Percentiles rank a stretch among this genome's conserved stretches.
Evolutionary conservation across 2,329 filamentous ascomycete genomes (phyloP).

Genomic region (Phaeomoniella chlamydospora): DNA sequence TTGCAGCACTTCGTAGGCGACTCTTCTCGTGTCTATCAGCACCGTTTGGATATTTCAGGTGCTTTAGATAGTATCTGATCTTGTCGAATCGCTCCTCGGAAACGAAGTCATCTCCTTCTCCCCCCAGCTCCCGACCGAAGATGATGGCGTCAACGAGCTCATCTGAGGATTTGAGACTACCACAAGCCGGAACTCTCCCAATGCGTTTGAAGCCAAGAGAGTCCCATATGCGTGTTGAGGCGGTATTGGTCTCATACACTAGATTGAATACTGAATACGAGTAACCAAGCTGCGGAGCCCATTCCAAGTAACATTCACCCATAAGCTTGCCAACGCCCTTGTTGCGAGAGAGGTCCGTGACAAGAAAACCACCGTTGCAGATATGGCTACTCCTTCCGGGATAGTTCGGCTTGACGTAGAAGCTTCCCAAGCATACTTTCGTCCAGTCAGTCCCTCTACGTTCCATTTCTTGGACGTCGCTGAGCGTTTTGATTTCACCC

Average conservation of each 20-base stretch:
- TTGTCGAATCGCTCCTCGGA: constrained; percentile 97
- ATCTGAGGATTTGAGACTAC: constrained; percentile 54
- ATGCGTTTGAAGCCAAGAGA: constrained; percentile 85
- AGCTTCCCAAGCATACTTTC: constrained; percentile 70
- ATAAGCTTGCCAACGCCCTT: constrained; percentile 61
- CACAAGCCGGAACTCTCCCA: constrained; percentile 61
- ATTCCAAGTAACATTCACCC: constrained; percentile 64
- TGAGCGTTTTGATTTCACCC: constrained; percentile 52
- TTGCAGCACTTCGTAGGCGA: constrained; percentile 80
- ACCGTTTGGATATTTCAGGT: constrained; percentile 81
- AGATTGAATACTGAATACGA: constrained; percentile 89
- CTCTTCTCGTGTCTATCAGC: constrained; percentile 93
- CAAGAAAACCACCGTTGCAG: constrained; percentile 62
- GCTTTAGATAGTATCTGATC: constrained; percentile 93
- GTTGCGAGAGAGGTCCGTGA: constrained; percentile 58
- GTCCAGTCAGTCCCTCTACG: constrained; percentile 57
- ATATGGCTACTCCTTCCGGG: constrained; percentile 81
- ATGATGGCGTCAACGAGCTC: constrained; percentile 63
- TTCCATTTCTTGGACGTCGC: constrained; percentile 35
- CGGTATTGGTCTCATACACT: constrained; percentile 86
- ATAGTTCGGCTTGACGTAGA: constrained; percentile 91
- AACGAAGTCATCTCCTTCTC: constrained; percentile 65
- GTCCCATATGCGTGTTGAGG: constrained; percentile 83
- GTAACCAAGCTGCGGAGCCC: constrained; percentile 64
- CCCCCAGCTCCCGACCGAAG: constrained; percentile 50